phyloP scores from a whole-genome alignment of 768 basidiomycete genomes.

The Termitomyces bulborhizus region DNA sequence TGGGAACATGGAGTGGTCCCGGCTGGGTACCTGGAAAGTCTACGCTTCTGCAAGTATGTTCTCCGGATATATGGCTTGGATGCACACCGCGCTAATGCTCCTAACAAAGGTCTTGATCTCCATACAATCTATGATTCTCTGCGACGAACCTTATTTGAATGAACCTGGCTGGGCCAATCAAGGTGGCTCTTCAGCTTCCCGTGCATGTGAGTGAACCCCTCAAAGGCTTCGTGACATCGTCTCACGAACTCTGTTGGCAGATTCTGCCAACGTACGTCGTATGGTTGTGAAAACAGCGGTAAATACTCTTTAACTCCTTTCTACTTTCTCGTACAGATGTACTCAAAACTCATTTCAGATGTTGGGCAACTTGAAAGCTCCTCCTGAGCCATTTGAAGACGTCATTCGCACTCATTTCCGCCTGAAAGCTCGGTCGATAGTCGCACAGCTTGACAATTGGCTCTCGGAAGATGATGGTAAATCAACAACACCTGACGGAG shows the following conservation, averaged over 20 bases:
- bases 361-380: conserved; percentile 75
- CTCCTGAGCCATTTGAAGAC: conserved; percentile 82
- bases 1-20: conserved; percentile 91
- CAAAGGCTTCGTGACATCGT: background rate
- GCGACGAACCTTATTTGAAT: conserved; percentile 90
- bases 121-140: conserved; percentile 95
- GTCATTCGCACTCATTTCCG: conserved; percentile 89
- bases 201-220: conserved; percentile 51
- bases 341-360: conserved; percentile 42
- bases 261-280: conserved; percentile 87
- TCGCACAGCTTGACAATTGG: conserved; percentile 76
- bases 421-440: conserved; percentile 69
- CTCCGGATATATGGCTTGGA: background rate
- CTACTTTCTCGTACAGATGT: background rate
- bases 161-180: conserved; percentile 84
- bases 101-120: conserved; percentile 80
- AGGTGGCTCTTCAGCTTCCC: conserved; percentile 69
- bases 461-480: conserved; percentile 69
- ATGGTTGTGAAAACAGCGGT: conserved; percentile 92
- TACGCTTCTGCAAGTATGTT: conserved; percentile 73
- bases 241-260: conserved; percentile 27
- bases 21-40: conserved; percentile 91
- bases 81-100: conserved; percentile 25
- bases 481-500: conserved; percentile 50
- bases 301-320: conserved; percentile 17